A percentile compares a stretch with the other conserved stretches of the same genome.
These are phyloP conservation scores for Glycine tomentella DNA, from an alignment of 306 rosid genomes.

Conservation along the genomic window DNA sequence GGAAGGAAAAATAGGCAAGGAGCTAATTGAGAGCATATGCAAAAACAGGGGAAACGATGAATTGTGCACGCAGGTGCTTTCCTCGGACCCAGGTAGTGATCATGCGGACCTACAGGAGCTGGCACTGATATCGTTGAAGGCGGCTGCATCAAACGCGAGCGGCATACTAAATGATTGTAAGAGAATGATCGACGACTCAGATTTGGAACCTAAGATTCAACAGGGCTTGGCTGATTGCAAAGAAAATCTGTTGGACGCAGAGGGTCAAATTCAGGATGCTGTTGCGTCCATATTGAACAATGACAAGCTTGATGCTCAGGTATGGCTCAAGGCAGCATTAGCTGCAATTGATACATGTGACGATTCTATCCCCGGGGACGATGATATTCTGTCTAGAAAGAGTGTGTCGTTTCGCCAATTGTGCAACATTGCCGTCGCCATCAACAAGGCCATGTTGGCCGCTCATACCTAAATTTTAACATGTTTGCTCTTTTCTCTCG, in stretches of 20 bases:
- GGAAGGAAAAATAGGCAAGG: neutral
- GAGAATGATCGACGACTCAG: conserved; percentile 14
- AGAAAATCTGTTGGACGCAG: conserved; percentile 44
- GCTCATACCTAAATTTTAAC: neutral
- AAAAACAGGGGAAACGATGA: neutral
- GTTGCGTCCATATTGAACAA: neutral
- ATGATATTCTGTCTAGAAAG: conserved; percentile 4
- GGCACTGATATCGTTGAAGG: conserved; percentile 34
- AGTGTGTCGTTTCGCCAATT: conserved; percentile 43
- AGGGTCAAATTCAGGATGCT: conserved; percentile 46
- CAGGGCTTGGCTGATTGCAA: conserved; percentile 58
- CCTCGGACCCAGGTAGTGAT: neutral
- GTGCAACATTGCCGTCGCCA: conserved; percentile 45
- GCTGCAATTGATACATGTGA: conserved; percentile 53
- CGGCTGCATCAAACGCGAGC: conserved; percentile 30
- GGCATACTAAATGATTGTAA: conserved; percentile 16
- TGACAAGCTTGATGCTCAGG: neutral
- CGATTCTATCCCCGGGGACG: conserved; percentile 45
- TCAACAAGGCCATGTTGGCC: conserved; percentile 32
- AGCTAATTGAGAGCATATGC: conserved; percentile 27
- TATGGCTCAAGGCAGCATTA: conserved; percentile 51
- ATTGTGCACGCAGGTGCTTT: neutral
- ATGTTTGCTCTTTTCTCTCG: neutral
- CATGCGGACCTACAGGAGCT: neutral
- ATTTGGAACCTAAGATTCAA: conserved; percentile 37